Base-by-base conservation (phyloP, 202 grass and related monocot genomes). In the Setaria italica region DNA sequence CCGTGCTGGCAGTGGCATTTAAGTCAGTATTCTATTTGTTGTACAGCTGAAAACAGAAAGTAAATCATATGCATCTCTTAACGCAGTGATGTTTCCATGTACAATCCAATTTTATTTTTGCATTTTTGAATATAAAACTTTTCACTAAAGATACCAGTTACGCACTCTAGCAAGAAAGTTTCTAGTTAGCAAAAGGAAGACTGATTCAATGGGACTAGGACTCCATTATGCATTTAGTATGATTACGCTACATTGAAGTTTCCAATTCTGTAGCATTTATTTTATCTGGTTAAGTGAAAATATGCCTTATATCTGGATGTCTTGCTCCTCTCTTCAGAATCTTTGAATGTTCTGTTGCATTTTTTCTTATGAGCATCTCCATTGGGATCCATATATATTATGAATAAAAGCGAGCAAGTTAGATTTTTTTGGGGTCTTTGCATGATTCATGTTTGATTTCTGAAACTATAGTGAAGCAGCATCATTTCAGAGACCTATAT, bases 261-360 rank as follows among this genome's bases (percentile, higher is more conserved):
- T 48, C n/a, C n/a, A 60, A 11, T 14, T 83, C 30, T 73, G 30
- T 51, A 53, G 13, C 70, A 67, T 66, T 67, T 30, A 42, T 65
- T 71, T 30, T 72, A 11, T 66, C 45, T 53, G 9, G 1, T 59
- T 48, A 50, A 3, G 3, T 47, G 57, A 42, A 83, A 75, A 66
- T 69, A 42, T 63, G 58, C 34, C 20, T 66, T 13, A 80, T 43
- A 81, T 66, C 4, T 62, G 12, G 17, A 72, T 68, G 1, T 68
- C 39, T 55, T 80, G 58, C 70, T 80, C 66, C 19, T 62, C 51
- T 59, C 16, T 79, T 79, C 42, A 77, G n/a, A 74, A 80, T 57
- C 37, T 17, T 66, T 60, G 25, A 78, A 3, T 55, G 20, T 37
- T 42, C 57, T 74, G 46, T 59, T 33, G 55, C 73, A 14, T 77